Evolutionary conservation across 2,329 filamentous ascomycete genomes (phyloP), one percentile per base, ranked within the genome.

Genomic region (Paracoccidioides lutzii): DNA sequence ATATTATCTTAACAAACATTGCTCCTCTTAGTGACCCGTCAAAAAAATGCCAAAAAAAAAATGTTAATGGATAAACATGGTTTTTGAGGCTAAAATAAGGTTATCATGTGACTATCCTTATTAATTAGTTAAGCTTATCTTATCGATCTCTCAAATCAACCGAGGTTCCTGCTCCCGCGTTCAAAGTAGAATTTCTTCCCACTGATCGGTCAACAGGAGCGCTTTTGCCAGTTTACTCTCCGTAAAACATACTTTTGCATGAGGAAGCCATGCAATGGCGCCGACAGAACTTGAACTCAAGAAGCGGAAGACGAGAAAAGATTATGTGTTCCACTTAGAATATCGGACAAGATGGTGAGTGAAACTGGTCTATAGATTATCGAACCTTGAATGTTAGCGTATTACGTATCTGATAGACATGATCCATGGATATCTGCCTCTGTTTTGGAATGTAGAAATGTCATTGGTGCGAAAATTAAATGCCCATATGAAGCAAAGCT

Each of bases 311-410:
- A 80, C 60, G 44, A 66, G 88, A 59, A 73, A 74, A 42, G 88
- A 95, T 71, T 96, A 95, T 71, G 77, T 78, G 50, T 95, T 84
- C 68, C 75, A 83, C 44, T 78, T 91, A 33, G 87, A 93, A 61
- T 95, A 95, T 68, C 79, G 89, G 56, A 94, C 90, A 58, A 75
- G 90, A 81, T 95, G 90, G 90, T 90, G 62, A 57, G 59, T 54
- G 44, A 8, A 8, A 22, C 14, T 45, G 4, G 10, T 15, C 15
- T 15, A 52, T n/a, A 22, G 43, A 49, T 46, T 38, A 12, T 12
- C 46, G 6, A 48, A 22, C n/a, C 22, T 45, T 28, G 14, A 50
- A n/a, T 22, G 5, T 37, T 32, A 53, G 15, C 41, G 14, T 32
- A 38, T 8, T 38, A 10, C 15, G 32, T 33, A 33, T 7, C 6